Conservation (phyloP, 2,329 filamentous ascomycete genomes). For the Neurospora sp. region DNA sequence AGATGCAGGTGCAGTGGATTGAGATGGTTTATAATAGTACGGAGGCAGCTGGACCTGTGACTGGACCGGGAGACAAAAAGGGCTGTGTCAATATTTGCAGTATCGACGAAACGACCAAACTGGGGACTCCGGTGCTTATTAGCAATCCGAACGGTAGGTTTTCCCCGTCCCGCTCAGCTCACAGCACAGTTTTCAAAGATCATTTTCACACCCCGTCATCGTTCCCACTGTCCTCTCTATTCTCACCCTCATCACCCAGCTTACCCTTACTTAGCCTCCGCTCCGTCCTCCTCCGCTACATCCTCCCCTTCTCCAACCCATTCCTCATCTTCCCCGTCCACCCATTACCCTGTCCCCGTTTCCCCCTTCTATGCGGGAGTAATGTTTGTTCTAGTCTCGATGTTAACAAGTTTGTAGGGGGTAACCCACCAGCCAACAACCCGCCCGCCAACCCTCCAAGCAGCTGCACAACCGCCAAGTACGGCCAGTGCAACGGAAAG, state of each 20-base stretch:
- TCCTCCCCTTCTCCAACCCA: background rate
- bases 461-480: conserved; percentile 20
- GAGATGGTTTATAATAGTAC: conserved; percentile 36
- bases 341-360: background rate
- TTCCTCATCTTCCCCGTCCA: background rate
- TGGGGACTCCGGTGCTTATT: conserved; percentile 27
- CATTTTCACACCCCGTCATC: background rate
- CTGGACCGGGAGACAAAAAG: conserved; percentile 3
- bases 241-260: background rate
- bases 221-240: background rate
- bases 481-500: conserved; percentile 29
- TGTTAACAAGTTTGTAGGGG: background rate
- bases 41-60: conserved; percentile 11
- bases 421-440: background rate
- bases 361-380: too few species aligned
- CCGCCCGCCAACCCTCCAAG: conserved; percentile 4
- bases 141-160: conserved; percentile 8
- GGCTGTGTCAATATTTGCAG: conserved; percentile 27
- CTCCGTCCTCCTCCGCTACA: background rate
- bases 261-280: background rate
- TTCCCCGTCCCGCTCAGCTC: background rate
- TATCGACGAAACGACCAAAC: conserved; percentile 26
- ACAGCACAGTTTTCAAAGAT: background rate
- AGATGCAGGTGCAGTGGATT: conserved; percentile 42
- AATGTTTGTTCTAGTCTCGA: background rate